Percentiles rank a stretch among this genome's conserved stretches.
phyloP scores from a whole-genome alignment of 2,329 filamentous ascomycete genomes.

The Ophiostoma himal-ulmi region DNA sequence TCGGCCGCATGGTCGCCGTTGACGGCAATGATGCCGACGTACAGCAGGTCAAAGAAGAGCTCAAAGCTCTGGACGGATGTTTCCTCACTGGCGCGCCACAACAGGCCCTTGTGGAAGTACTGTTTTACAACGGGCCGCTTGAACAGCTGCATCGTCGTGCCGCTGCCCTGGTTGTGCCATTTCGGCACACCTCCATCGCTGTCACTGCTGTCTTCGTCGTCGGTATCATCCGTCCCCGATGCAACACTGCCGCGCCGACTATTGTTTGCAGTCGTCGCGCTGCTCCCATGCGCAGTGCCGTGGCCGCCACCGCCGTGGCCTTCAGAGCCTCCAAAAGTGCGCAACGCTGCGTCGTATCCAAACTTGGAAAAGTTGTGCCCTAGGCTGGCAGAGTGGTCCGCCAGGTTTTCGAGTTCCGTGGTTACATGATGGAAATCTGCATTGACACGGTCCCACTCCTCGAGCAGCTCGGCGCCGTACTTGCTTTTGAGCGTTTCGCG shows the following conservation, averaged over 20 bases:
- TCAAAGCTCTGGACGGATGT: constrained; percentile 60
- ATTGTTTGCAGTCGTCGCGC: constrained; percentile 3
- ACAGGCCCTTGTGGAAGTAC: constrained; percentile 59
- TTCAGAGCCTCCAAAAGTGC: constrained; percentile 38
- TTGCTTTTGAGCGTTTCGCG: constrained; percentile 43
- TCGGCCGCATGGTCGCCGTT: constrained; percentile 57
- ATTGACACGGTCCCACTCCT: constrained; percentile 52
- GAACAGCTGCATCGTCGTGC: constrained; percentile 49
- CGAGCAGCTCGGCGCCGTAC: constrained; percentile 44
- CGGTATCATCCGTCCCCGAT: constrained; percentile 24
- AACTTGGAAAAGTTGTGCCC: constrained; percentile 59
- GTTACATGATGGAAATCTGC: constrained; percentile 48
- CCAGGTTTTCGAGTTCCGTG: constrained; percentile 48
- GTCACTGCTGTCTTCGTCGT: constrained; percentile 18
- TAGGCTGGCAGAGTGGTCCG: constrained; percentile 43
- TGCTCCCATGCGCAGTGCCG: background rate
- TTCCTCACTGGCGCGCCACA: constrained; percentile 54
- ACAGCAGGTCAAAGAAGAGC: constrained; percentile 59
- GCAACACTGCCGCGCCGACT: constrained; percentile 13
- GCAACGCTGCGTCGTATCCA: constrained; percentile 54
- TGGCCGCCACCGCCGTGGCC: constrained; percentile 13
- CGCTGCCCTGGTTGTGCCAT: constrained; percentile 32
- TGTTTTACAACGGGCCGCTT: constrained; percentile 56
- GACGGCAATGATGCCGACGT: constrained; percentile 59
- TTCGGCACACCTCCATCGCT: constrained; percentile 20